Base-by-base conservation (phyloP, 768 basidiomycete genomes). In the Termitomyces sp. region DNA sequence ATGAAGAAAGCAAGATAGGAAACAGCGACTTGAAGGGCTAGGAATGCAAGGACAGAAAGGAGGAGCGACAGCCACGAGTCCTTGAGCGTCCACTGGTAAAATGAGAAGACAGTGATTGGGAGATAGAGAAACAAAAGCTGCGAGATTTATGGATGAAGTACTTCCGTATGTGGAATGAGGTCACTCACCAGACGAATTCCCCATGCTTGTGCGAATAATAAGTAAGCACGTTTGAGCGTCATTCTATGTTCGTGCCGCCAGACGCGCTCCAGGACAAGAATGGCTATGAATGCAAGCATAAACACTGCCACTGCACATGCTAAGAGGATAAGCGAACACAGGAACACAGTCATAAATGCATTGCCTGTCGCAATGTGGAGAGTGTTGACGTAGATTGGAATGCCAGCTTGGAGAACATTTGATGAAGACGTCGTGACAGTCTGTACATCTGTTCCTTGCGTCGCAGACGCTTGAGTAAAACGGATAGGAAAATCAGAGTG, bases 71-170 rank as follows among this genome's bases (percentile, higher is more conserved):
- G 78, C 88, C 92, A 93, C 0, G 94, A 95, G 72, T 98, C 94
- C 59, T 83, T 75, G 62, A 95, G 77, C 0, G 90, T 91, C 92
- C 95, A 98, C 71, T 98, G 95, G 71, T 88, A 94, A 67, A 97
- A 82, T 8, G 84, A 77, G 64, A 97, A 92, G 61, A 89, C 82
- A 61, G 85, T 72, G 59, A 93, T 74, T 9, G 95, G 95, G 52
- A 83, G 75, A 63, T 85, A 76, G 28, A 79, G 73, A 48, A 91
- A 71, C n/a, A 94, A 71, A 16, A 78, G 83, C 87, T 89, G 50
- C 51, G n/a, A 50, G 13, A 46, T 55, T 32, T 2, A 40, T 41
- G 2, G 18, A 18, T 50, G 2, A 50, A 48, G 14, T 28, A 30
- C 28, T 35, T 40, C 13, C 16, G 28, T 50, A 16, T 38, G 14